Percentiles rank a stretch among this genome's conserved stretches.
phyloP scores from a whole-genome alignment of 305 asterid species.

The Withania somnifera region DNA sequence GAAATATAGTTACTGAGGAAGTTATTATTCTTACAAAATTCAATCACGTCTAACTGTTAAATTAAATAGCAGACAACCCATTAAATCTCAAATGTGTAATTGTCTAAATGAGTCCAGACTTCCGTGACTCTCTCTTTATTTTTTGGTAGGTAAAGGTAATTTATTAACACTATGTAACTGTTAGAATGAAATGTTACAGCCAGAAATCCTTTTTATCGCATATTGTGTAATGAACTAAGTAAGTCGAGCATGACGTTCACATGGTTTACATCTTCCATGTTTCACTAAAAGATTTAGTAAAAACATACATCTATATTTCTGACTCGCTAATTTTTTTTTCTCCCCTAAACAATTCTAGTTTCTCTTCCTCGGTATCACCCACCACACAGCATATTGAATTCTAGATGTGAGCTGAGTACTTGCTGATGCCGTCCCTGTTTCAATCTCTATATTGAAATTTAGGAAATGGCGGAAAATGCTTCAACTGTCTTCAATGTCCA shows the following conservation, averaged over 20 bases:
- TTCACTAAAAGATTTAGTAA: not conserved
- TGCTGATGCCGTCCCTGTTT: slow-evolving; percentile 9
- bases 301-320: no score
- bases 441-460: slow-evolving; percentile 7
- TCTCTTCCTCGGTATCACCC: not conserved
- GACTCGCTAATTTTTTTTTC: not conserved
- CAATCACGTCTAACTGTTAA: not conserved
- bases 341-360: not conserved
- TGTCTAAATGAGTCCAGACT: not conserved
- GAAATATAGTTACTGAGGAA: not conserved
- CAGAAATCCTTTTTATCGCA: not conserved
- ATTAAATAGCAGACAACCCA: not conserved
- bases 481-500: slow-evolving; percentile 97
- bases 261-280: not conserved
- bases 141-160: not conserved
- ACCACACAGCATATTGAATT: not conserved
- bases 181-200: not conserved
- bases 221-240: not conserved
- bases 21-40: not conserved
- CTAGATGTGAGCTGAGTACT: not conserved
- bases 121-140: not conserved
- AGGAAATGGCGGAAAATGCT: slow-evolving; percentile 99
- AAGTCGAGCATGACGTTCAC: not conserved
- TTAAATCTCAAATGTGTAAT: not conserved
- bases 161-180: not conserved